Percentiles rank a stretch among this genome's conserved stretches.
Evolutionary conservation across 805 yeast genomes (phyloP).

Genomic region (Tetrapisispora namnaoensis): DNA sequence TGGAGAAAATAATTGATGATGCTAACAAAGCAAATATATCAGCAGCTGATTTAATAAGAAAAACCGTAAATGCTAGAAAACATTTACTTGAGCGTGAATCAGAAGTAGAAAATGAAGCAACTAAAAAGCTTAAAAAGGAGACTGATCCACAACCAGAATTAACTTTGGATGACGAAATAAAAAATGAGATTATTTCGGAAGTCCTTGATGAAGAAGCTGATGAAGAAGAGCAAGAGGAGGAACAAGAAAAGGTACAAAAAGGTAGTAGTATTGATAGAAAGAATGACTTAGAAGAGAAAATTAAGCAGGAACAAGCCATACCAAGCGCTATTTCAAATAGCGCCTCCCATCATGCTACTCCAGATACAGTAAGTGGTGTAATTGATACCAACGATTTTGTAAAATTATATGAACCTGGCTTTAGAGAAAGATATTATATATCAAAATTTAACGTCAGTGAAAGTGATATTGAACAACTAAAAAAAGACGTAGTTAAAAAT

Average conservation of each 20-base stretch:
- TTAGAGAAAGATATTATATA: conserved; percentile 68
- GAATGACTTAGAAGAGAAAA: conserved; percentile 6
- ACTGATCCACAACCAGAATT: conserved; percentile 2
- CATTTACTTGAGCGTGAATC: conserved; percentile 20
- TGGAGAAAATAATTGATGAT: conserved; percentile 24
- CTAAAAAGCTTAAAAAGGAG: conserved; percentile 14
- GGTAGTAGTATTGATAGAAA: conserved; percentile 4
- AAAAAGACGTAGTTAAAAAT: conserved; percentile 51
- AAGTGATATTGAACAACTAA: conserved; percentile 43
- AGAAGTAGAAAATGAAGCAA: conserved; percentile 6
- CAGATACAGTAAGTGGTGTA: conserved; percentile 26
- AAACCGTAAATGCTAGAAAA: conserved; percentile 25
- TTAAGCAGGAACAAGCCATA: conserved; percentile 13
- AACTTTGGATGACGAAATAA: conserved; percentile 15
- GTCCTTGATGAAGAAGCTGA: conserved; percentile 11
- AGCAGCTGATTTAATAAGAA: conserved; percentile 38
- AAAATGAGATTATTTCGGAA: conserved; percentile 18
- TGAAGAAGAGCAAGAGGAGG: conserved; percentile 10
- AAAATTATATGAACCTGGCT: conserved; percentile 80
- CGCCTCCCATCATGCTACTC: conserved; percentile 15
- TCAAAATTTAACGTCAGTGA: conserved; percentile 55
- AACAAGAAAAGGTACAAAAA: conserved; percentile 9
- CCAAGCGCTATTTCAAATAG: conserved; percentile 1
- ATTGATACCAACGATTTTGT: conserved; percentile 44
- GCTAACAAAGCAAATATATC: conserved; percentile 34